A percentile compares a stretch with the other conserved stretches of the same genome.
These are phyloP conservation scores for Clarireedia hainanense DNA, from an alignment of 2,329 filamentous ascomycete species.

Conservation along the genomic window DNA sequence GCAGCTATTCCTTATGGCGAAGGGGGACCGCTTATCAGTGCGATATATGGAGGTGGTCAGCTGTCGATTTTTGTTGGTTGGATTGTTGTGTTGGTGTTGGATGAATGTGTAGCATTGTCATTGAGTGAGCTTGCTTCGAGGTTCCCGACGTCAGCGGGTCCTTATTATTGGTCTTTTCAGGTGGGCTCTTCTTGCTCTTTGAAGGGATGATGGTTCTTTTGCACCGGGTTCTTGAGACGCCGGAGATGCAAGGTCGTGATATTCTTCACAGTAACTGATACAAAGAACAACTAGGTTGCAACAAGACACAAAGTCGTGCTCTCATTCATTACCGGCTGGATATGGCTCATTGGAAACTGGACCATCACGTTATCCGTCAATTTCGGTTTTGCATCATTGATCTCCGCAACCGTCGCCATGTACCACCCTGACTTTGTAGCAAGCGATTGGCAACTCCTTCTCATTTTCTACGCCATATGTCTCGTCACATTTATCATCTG, in stretches of 20 bases:
- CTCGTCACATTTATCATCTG: constrained; percentile 58
- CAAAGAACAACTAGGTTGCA: constrained; percentile 36
- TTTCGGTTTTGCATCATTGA: constrained; percentile 56
- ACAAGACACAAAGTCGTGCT: constrained; percentile 51
- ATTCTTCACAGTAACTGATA: background rate
- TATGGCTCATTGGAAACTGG: constrained; percentile 72
- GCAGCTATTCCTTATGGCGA: constrained; percentile 50
- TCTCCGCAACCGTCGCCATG: constrained; percentile 44
- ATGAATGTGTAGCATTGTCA: constrained; percentile 61
- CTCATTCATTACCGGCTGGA: constrained; percentile 68
- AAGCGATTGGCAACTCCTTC: constrained; percentile 56
- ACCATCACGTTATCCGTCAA: constrained; percentile 79
- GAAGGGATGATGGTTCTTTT: too few relatives aligned
- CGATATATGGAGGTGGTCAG: constrained; percentile 35
- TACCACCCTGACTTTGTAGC: constrained; percentile 46
- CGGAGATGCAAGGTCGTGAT: background rate
- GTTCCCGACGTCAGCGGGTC: constrained; percentile 69
- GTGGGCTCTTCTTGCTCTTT: background rate
- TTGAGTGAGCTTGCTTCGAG: constrained; percentile 69
- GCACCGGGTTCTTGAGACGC: background rate
- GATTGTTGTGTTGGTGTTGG: constrained; percentile 44
- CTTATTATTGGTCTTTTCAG: constrained; percentile 76
- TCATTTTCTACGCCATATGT: constrained; percentile 65
- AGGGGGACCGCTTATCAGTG: constrained; percentile 25
- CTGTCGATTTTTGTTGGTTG: constrained; percentile 50